phyloP scores from a whole-genome alignment of 2,329 filamentous ascomycete genomes.

The Cercospora janseana region DNA sequence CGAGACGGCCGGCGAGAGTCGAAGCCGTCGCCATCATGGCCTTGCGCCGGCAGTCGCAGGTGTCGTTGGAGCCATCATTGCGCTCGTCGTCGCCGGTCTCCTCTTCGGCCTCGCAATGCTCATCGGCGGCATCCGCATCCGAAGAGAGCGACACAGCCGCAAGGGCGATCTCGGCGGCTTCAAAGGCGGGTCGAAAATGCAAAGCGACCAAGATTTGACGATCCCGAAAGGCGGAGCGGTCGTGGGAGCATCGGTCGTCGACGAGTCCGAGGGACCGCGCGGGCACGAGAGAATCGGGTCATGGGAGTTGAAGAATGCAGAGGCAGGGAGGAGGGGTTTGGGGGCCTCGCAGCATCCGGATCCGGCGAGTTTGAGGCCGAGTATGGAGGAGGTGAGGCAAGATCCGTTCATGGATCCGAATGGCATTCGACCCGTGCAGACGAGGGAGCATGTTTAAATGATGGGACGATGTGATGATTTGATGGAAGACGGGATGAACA shows the following conservation, averaged over 20 bases:
- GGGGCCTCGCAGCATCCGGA: constrained; percentile 1
- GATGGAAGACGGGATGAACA: background rate
- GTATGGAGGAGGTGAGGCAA: constrained; percentile 42
- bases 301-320: constrained; percentile 53
- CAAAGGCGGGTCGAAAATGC: constrained; percentile 55
- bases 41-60: constrained; percentile 42
- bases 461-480: background rate
- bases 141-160: constrained; percentile 34
- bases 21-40: background rate
- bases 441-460: constrained; percentile 49
- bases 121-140: constrained; percentile 48
- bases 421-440: constrained; percentile 44
- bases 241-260: constrained; percentile 37
- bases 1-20: background rate
- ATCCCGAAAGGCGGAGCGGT: constrained; percentile 45
- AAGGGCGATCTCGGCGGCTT: constrained; percentile 50
- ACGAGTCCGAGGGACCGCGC: constrained; percentile 30
- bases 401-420: constrained; percentile 39
- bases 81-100: constrained; percentile 48
- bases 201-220: constrained; percentile 54
- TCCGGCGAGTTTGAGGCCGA: constrained; percentile 38
- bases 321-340: constrained; percentile 30
- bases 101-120: constrained; percentile 45
- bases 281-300: constrained; percentile 56
- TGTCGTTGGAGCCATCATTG: constrained; percentile 56